Evolutionary conservation across 768 basidiomycete species (phyloP).

Genomic region (Naganishia vishniacii): DNA sequence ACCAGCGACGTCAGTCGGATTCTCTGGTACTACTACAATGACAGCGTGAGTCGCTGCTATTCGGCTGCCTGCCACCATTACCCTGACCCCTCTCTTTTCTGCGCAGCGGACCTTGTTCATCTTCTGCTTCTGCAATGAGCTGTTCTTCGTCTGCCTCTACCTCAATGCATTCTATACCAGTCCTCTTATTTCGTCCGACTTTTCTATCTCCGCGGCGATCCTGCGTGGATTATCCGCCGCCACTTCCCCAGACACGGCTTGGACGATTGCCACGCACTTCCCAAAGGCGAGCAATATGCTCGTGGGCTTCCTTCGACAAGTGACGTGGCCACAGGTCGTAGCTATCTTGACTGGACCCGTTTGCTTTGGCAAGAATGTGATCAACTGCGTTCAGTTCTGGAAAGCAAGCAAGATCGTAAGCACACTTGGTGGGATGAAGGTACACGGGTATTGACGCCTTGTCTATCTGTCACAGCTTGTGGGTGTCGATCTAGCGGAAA

Average conservation of each 20-base stretch:
- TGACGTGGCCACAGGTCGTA: slow-evolving; percentile 73
- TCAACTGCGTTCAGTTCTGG: slow-evolving; percentile 95
- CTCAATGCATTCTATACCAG: slow-evolving; percentile 76
- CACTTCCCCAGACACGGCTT: slow-evolving; percentile 34
- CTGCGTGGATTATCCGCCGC: slow-evolving; percentile 22
- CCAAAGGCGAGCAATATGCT: slow-evolving; percentile 30
- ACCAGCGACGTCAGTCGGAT: slow-evolving; percentile 88
- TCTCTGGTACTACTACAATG: slow-evolving; percentile 87
- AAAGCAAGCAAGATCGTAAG: slow-evolving; percentile 67
- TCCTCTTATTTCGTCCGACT: slow-evolving; percentile 58
- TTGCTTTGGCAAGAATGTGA: slow-evolving; percentile 76
- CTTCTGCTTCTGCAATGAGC: slow-evolving; percentile 89
- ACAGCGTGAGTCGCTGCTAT: slow-evolving; percentile 60
- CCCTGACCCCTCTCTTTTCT: not conserved
- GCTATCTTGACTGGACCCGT: slow-evolving; percentile 63
- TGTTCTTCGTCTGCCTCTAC: slow-evolving; percentile 92
- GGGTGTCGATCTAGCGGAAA: slow-evolving; percentile 82
- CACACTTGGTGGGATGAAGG: not conserved
- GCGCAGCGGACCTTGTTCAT: slow-evolving; percentile 74
- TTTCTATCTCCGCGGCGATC: slow-evolving; percentile 38
- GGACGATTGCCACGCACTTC: slow-evolving; percentile 33
- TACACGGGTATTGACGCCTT: not conserved
- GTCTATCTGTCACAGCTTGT: slow-evolving; percentile 56
- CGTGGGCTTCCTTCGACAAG: slow-evolving; percentile 32
- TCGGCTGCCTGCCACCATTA: not conserved